phyloP scores from a whole-genome alignment of 306 rosid species.

The Potentilla sterilis region DNA sequence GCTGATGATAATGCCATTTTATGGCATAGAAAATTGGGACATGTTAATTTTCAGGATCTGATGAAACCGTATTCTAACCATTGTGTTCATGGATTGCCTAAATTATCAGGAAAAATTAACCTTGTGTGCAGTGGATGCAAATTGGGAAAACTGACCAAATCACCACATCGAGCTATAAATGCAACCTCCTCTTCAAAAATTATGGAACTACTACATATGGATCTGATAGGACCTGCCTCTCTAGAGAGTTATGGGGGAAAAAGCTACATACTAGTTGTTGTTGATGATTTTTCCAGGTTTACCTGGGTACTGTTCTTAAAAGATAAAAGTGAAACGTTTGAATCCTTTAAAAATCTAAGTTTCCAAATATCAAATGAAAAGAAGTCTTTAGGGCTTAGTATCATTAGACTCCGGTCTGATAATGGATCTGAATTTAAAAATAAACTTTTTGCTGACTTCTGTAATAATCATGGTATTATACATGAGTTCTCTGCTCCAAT shows the following conservation, averaged over 20 bases:
- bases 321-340: neutral
- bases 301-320: neutral
- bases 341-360: neutral
- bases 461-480: neutral
- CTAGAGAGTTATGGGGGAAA: neutral
- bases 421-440: neutral
- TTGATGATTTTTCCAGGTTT: neutral
- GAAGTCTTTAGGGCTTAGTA: rapidly evolving
- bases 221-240: neutral
- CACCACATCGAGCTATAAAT: too few species aligned
- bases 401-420: neutral
- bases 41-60: neutral
- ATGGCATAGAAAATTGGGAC: neutral
- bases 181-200: too few species aligned
- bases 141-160: too few species aligned
- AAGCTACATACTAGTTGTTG: neutral
- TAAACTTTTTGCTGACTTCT: rapidly evolving
- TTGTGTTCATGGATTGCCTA: neutral
- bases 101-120: neutral
- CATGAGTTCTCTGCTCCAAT: neutral
- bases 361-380: neutral
- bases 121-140: neutral
- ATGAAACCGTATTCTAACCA: neutral
- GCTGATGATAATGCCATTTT: neutral
- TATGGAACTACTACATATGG: neutral